Conservation (phyloP, 2,329 filamentous ascomycete genomes). For the Fusarium sp. region DNA sequence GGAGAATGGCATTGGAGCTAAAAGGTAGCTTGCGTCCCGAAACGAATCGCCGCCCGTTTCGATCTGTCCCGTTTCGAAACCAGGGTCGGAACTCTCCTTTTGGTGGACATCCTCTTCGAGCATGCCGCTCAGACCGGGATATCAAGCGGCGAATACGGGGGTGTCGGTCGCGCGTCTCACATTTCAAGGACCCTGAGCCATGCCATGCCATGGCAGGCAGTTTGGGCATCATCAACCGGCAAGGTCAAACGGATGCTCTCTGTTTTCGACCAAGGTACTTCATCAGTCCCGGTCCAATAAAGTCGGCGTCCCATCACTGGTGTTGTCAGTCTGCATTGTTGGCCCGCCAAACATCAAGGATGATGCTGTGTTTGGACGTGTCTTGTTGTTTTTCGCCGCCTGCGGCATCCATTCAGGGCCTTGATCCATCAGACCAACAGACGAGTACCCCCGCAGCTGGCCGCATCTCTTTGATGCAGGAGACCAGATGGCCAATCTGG, state of each 20-base stretch:
- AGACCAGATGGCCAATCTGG: conserved; percentile 29
- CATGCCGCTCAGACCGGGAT: conserved; percentile 26
- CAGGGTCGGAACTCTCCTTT: conserved; percentile 31
- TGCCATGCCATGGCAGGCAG: conserved; percentile 11
- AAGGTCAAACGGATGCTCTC: conserved; percentile 24
- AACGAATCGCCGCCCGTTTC: conserved; percentile 34
- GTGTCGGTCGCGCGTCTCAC: conserved; percentile 23
- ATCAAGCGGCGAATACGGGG: conserved; percentile 17
- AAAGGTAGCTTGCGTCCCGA: conserved; percentile 19
- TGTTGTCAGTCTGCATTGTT: conserved; percentile 28
- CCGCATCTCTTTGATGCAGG: conserved; percentile 30
- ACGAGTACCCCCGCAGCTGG: conserved; percentile 4
- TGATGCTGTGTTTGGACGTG: conserved; percentile 18
- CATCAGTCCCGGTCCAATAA: conserved; percentile 4
- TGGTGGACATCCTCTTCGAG: conserved; percentile 29
- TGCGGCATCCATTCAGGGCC: neutral
- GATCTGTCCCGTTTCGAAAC: conserved; percentile 35
- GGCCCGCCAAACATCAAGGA: conserved; percentile 34
- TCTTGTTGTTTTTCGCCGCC: conserved; percentile 28
- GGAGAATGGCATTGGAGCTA: conserved; percentile 18
- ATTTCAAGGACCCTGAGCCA: conserved; percentile 14
- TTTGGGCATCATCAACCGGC: conserved; percentile 32
- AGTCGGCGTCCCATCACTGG: neutral
- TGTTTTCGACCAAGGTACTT: conserved; percentile 8
- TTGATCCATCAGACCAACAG: neutral